A percentile compares a stretch with the other conserved stretches of the same genome.
Conservation (phyloP, 257 asterid genomes). For the Penstemon newberryi region DNA sequence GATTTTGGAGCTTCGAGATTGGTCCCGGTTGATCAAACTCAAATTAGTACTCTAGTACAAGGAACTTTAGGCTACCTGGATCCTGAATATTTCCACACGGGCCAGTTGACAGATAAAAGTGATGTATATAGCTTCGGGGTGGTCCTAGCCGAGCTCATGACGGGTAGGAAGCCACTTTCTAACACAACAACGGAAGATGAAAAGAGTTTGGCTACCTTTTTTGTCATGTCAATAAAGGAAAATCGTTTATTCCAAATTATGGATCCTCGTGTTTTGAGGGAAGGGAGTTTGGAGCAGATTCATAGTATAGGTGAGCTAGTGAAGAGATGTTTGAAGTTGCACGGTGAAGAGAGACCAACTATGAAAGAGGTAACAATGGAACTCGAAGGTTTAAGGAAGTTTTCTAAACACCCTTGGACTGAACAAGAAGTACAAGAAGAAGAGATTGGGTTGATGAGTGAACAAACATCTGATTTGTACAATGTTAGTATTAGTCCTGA, state of each 20-base stretch:
- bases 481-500: no score
- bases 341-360: conserved; percentile 35
- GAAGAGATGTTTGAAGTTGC: conserved; percentile 19
- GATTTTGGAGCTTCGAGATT: conserved; percentile 62
- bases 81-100: conserved; percentile 49
- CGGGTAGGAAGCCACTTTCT: conserved; percentile 34
- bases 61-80: conserved; percentile 57
- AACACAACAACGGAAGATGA: background rate
- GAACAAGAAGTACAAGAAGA: conserved; percentile 24
- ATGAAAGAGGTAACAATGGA: conserved; percentile 57
- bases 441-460: no score
- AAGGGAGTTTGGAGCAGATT: conserved; percentile 31
- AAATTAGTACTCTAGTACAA: conserved; percentile 51
- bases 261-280: conserved; percentile 22
- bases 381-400: conserved; percentile 46
- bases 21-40: conserved; percentile 50
- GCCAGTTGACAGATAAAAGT: conserved; percentile 54
- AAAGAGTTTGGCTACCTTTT: conserved; percentile 11
- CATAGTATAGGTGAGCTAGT: conserved; percentile 14
- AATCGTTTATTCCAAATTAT: conserved; percentile 25
- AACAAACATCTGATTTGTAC: no score
- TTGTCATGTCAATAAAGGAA: conserved; percentile 19
- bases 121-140: conserved; percentile 54
- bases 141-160: conserved; percentile 42
- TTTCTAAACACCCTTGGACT: conserved; percentile 38